Conservation (phyloP, 805 yeast species). For the Yamadazyma paraphyllophila region DNA sequence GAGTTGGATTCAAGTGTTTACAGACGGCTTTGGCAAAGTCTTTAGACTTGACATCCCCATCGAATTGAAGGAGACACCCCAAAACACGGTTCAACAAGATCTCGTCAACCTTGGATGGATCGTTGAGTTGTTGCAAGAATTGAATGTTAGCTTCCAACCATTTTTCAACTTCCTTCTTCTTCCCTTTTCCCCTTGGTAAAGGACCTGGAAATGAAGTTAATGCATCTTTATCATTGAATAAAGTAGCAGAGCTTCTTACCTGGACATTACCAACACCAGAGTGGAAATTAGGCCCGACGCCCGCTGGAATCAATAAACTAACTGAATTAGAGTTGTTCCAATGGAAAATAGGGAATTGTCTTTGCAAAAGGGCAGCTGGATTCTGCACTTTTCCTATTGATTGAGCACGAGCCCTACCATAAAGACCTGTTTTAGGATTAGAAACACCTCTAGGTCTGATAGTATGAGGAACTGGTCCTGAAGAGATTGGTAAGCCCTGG, state of each 20-base stretch:
- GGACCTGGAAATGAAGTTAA: conserved; percentile 62
- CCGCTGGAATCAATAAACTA: conserved; percentile 26
- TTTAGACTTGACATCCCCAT: conserved; percentile 28
- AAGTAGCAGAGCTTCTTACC: conserved; percentile 23
- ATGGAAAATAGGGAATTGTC: conserved; percentile 75
- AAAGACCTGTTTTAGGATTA: conserved; percentile 16
- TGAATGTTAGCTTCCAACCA: conserved; percentile 44
- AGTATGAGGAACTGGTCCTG: background rate
- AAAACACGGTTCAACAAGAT: conserved; percentile 32
- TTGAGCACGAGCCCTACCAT: conserved; percentile 25
- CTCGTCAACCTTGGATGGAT: conserved; percentile 19
- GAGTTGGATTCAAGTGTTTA: conserved; percentile 41
- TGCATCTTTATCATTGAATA: conserved; percentile 23
- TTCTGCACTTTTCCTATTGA: conserved; percentile 36
- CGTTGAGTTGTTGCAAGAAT: conserved; percentile 8
- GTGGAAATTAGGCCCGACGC: conserved; percentile 15
- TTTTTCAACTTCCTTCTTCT: conserved; percentile 64
- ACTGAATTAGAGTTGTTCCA: conserved; percentile 48
- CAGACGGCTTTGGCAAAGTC: conserved; percentile 34
- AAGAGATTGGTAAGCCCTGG: background rate
- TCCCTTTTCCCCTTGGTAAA: conserved; percentile 52
- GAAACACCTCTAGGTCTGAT: conserved; percentile 13
- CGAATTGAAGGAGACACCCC: conserved; percentile 23
- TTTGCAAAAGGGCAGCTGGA: conserved; percentile 51
- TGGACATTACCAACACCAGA: conserved; percentile 30